Percentiles rank a stretch among this genome's conserved stretches.
Evolutionary conservation across 202 grass and related monocot species (phyloP).

Genomic region (Saccharum hybrid): DNA sequence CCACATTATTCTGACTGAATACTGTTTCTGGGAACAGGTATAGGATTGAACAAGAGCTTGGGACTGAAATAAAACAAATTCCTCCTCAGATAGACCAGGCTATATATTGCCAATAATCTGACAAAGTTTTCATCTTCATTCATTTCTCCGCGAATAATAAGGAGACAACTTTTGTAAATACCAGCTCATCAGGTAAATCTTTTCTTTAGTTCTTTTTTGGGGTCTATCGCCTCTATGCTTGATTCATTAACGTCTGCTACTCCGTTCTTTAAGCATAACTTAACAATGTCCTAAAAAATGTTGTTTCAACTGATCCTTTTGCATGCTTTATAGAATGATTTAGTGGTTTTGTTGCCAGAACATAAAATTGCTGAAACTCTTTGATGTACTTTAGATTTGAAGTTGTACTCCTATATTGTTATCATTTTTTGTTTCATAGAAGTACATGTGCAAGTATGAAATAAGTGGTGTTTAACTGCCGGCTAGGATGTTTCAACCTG

Average conservation of each 20-base stretch:
- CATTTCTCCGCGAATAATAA: slow-evolving; percentile 58
- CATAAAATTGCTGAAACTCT: not conserved
- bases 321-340: slow-evolving; percentile 5
- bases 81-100: slow-evolving; percentile 92
- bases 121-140: slow-evolving; percentile 40
- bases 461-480: not conserved
- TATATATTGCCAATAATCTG: slow-evolving; percentile 83
- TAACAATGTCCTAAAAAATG: not conserved
- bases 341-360: not conserved
- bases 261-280: not conserved
- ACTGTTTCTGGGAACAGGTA: slow-evolving; percentile 61
- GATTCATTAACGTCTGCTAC: not conserved
- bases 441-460: not conserved
- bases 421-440: not conserved
- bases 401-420: not conserved
- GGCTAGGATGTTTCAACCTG: not conserved
- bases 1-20: slow-evolving; percentile 36
- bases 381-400: not conserved
- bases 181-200: slow-evolving; percentile 63
- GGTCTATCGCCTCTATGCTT: slow-evolving; percentile 4
- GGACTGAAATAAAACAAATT: slow-evolving; percentile 96
- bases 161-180: slow-evolving; percentile 71
- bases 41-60: slow-evolving; percentile 96
- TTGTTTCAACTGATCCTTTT: not conserved
- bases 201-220: slow-evolving; percentile 45